Base-by-base conservation (phyloP, 441 rosid genomes). In the Pelargonium myrrhifolium region DNA sequence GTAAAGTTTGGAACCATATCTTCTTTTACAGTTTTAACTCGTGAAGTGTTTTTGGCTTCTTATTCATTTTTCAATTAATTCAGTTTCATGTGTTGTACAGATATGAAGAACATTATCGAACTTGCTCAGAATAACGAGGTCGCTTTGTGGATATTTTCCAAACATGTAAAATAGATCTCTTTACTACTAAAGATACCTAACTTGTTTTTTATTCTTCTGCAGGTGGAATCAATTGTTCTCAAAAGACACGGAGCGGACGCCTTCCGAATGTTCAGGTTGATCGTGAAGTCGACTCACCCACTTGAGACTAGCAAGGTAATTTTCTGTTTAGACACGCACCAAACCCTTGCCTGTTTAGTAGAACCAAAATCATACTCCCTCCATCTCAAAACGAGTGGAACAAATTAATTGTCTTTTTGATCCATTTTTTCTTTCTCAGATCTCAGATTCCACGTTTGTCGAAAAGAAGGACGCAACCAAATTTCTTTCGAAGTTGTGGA, bases 101-200 rank as follows among this genome's bases (percentile, higher is more conserved):
- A 94, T 74, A 82, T 84, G 72, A 85, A 80, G 80, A 71, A 76
- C 68, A 88, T 88, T 56, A 80, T 91, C 63, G 87, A 83, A 71
- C 71, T 68, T 68, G 96, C 93, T 69, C 93, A 88, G 81, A 82
- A 71, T 75, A 89, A 86, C 15, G 97, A 94, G 96, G 99, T 93
- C 35, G 62, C 77, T 66, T 61, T 51, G 61, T 65, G 64, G 66
- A 28, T 51, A 63, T 66, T 62, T 68, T 65, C 40, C 10, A 64
- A 64, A 65, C 68, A 17, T 69, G 65, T 64, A 58, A 24, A 40
- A 28, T 31, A 51, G 65, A 14, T 55, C 51, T 68, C 65, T 65
- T 39, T 21, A 68, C 67, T 26, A 24, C 20, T 42, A 68, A 40
- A 64, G 49, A 62, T 51, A 47, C 70, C 60, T 49, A 63, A 64